Base-by-base conservation (phyloP, 768 basidiomycete genomes). In the Rhizopogon roseolus region DNA sequence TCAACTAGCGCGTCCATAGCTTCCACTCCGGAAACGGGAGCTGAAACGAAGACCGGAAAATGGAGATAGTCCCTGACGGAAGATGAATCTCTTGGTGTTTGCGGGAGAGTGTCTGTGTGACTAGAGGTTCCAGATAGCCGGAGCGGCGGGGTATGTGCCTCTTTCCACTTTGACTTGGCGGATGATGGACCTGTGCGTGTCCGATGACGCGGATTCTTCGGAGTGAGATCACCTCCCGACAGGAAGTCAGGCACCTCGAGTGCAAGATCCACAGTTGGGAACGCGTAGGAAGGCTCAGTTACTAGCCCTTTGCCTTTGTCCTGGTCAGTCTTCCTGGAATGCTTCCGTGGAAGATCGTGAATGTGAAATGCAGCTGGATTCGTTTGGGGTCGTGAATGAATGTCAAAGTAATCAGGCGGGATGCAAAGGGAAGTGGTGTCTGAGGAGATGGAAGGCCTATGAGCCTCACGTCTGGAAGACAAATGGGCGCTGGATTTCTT, bases 1-100 rank as follows among this genome's bases (percentile, higher is more conserved):
- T 92, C 90, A 6, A 93, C 91, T 50, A 93, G 69, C 11, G 91
- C 91, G 65, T 93, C 91, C 84, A 93, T 88, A 8, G 83, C 84
- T 71, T 92, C 90, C 8, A 93, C 89, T 2, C 89, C 90, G 5
- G 88, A 68, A 6, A 87, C 71, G 4, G 89, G 88, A 17, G 90
- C 89, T 41, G 89, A 81, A 17, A 93, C 90, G 27, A 88, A 66
- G 25, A 86, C 84, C 14, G 85, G 75, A 60, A 85, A 81, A 46
- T 79, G 67, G 48, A 80, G 1, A 16, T 50, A 54, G 7, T 42
- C 36, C 11, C 54, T 42, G 29, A 60, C 29, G 1, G 65, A 65
- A 36, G 66, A 61, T 53, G 67, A 68, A 62, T 86, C 84, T 27
- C 75, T 68, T 2, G 88, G 89, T 0, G 88, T 90, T 57, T 81